Evolutionary conservation across 108 stramenopile genomes (phyloP), one percentile per base, ranked within the genome.

Genomic region (Nitzschia sp.): DNA sequence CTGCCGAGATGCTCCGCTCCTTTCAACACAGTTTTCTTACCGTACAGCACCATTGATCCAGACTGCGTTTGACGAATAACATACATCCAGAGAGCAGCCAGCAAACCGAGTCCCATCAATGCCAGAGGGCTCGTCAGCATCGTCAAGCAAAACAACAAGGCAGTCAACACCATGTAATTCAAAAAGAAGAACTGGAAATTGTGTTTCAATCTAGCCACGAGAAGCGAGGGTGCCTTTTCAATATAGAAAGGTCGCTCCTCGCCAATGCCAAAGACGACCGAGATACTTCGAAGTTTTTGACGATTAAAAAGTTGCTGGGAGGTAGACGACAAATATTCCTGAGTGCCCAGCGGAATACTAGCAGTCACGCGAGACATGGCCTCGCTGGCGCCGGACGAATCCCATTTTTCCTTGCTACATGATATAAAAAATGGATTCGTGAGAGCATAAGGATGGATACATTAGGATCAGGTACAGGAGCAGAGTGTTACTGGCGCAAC

Each of bases 161-260:
- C 81, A n/a, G 89, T 74, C 13, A 92, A 28, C 31, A 91, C 25
- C 1, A 85, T 63, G 59, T 95, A 95, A 69, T 95, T 95, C 55
- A 95, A 70, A 67, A 88, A 92, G 70, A 95, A 95, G 77, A 92
- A 95, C 6, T 63, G 72, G 16, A 92, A 8, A 73, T 95, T 95
- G 80, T 95, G 94, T 32, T 81, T 80, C 46, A 95, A 17, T 11
- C 94, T 80, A 28, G 80, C 86, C 22, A 88, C 72, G 11, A 91
- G 53, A 35, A 95, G 80, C 19, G 84, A 72, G 1, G 88, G 88
- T 11, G 73, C 78, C 22, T 78, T 82, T 72, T 95, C 94, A 29
- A 95, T 57, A 60, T 95, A 95, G 72, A 91, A 95, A 15, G 91
- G 81, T 22, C 88, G 79, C 58, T 92, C 91, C 61, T 91, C 90